A percentile compares a stretch with the other conserved stretches of the same genome.
phyloP scores from a whole-genome alignment of 2,329 filamentous ascomycete genomes.

The Beauveria medogensis region DNA sequence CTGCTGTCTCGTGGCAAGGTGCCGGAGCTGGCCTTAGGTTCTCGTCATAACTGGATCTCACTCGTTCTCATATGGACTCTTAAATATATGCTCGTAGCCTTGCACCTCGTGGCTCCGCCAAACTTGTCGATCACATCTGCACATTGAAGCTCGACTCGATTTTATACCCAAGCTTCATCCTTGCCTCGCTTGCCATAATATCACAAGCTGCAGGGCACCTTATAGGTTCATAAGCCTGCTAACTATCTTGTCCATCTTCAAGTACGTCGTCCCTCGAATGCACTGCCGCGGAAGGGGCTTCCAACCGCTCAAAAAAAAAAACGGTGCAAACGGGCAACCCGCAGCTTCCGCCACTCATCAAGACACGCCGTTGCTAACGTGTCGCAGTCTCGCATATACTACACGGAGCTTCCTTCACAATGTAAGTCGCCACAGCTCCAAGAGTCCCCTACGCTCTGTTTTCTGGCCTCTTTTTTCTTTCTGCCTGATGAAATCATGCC shows the following conservation, averaged over 20 bases:
- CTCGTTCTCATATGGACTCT: neutral
- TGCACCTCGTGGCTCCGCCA: neutral
- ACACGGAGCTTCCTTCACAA: neutral
- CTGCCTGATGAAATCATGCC: slow-evolving; percentile 19
- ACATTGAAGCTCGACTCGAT: neutral
- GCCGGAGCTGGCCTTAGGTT: neutral
- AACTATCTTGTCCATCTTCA: neutral
- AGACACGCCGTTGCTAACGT: neutral
- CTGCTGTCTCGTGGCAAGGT: neutral
- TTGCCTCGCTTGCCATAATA: neutral
- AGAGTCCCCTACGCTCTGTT: neutral
- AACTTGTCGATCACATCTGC: slow-evolving; percentile 10
- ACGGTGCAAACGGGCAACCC: neutral
- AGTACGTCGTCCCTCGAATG: neutral
- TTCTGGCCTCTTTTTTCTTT: neutral
- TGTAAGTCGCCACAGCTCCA: neutral
- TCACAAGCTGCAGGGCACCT: neutral
- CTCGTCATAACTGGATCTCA: slow-evolving; percentile 4
- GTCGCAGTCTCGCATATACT: neutral
- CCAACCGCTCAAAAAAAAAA: neutral
- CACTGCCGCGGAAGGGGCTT: neutral
- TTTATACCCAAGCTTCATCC: neutral
- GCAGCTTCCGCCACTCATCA: slow-evolving; percentile 1
- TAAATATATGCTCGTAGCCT: slow-evolving; percentile 6
- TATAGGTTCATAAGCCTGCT: neutral